Evolutionary conservation across 345 rosid species (phyloP).

Genomic region (Linum trigynum): DNA sequence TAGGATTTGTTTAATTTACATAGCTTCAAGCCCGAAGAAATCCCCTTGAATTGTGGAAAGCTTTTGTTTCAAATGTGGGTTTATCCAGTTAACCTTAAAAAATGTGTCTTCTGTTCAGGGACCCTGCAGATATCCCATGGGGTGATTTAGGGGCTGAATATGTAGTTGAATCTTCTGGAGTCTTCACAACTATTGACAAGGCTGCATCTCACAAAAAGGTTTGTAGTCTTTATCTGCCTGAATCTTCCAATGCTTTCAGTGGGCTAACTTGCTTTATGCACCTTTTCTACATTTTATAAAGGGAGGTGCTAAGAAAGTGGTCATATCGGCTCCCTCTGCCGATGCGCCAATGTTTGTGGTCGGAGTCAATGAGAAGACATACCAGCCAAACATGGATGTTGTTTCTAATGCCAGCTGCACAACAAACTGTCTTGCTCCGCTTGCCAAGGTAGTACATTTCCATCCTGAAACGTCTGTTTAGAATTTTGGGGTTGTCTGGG

Average conservation of each 20-base stretch:
- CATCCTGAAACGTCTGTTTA: slow-evolving; percentile 6
- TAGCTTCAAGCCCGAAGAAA: neutral
- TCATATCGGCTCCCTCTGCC: slow-evolving; percentile 96
- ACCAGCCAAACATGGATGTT: slow-evolving; percentile 78
- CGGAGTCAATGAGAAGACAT: slow-evolving; percentile 86
- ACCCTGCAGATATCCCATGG: slow-evolving; percentile 97
- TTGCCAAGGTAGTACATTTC: slow-evolving; percentile 68
- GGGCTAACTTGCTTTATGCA: neutral
- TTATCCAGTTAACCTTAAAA: slow-evolving; percentile 3
- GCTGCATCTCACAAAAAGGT: slow-evolving; percentile 87
- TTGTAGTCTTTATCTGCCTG: neutral
- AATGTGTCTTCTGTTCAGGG: slow-evolving; percentile 33
- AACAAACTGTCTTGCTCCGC: slow-evolving; percentile 99
- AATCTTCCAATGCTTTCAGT: too few species aligned
- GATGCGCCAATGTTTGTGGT: slow-evolving; percentile 99
- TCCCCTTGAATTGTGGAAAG: slow-evolving; percentile 3
- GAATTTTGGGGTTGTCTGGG: neutral
- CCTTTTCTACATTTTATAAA: slow-evolving; percentile 15
- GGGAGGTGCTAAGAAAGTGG: slow-evolving; percentile 97
- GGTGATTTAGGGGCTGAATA: slow-evolving; percentile 82
- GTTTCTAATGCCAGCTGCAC: slow-evolving; percentile 99
- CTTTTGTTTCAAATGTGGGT: neutral
- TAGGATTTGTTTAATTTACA: neutral
- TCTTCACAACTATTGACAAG: slow-evolving; percentile 77
- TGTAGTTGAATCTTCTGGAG: slow-evolving; percentile 94